Percentiles rank a stretch among this genome's conserved stretches.
These are phyloP conservation scores for Fusarium kyushuense DNA, from an alignment of 2,329 filamentous ascomycete genomes.

Conservation along the genomic window DNA sequence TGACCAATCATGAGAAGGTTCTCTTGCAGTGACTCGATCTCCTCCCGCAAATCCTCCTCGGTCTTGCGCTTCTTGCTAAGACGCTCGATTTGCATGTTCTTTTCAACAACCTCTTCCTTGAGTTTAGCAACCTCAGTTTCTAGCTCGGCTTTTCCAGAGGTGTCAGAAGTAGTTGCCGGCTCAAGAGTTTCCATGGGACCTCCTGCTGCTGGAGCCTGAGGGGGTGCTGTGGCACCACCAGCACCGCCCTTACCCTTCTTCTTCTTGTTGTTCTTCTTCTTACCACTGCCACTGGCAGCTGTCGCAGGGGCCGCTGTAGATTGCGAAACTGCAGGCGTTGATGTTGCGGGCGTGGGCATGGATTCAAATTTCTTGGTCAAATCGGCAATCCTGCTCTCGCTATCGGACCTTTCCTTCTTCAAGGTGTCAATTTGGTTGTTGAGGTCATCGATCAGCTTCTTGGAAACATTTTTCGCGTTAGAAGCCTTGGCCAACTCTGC, in stretches of 20 bases:
- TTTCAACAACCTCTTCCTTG: slow-evolving; percentile 68
- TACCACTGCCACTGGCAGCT: slow-evolving; percentile 47
- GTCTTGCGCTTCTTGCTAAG: slow-evolving; percentile 77
- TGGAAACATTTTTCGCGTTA: slow-evolving; percentile 57
- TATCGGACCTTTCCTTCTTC: slow-evolving; percentile 51
- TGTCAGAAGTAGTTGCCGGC: slow-evolving; percentile 48
- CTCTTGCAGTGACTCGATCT: slow-evolving; percentile 86
- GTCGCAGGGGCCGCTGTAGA: slow-evolving; percentile 45
- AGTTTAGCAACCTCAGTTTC: slow-evolving; percentile 64
- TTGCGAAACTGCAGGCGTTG: slow-evolving; percentile 45
- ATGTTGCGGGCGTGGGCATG: slow-evolving; percentile 37
- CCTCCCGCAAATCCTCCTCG: slow-evolving; percentile 83
- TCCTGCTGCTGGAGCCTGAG: slow-evolving; percentile 47
- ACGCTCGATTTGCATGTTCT: slow-evolving; percentile 78
- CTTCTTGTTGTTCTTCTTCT: slow-evolving; percentile 80
- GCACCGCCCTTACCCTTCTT: slow-evolving; percentile 86
- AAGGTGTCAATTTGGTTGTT: slow-evolving; percentile 54
- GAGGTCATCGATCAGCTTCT: slow-evolving; percentile 56
- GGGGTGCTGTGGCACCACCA: slow-evolving; percentile 55
- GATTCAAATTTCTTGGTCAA: slow-evolving; percentile 59
- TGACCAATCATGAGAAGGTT: slow-evolving; percentile 83
- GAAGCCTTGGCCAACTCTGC: slow-evolving; percentile 55
- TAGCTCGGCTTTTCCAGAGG: slow-evolving; percentile 54
- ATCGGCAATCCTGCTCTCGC: slow-evolving; percentile 53
- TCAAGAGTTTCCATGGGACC: slow-evolving; percentile 55